Conservation (phyloP, 148 eudicot genomes). For the Rhododendron vialii region DNA sequence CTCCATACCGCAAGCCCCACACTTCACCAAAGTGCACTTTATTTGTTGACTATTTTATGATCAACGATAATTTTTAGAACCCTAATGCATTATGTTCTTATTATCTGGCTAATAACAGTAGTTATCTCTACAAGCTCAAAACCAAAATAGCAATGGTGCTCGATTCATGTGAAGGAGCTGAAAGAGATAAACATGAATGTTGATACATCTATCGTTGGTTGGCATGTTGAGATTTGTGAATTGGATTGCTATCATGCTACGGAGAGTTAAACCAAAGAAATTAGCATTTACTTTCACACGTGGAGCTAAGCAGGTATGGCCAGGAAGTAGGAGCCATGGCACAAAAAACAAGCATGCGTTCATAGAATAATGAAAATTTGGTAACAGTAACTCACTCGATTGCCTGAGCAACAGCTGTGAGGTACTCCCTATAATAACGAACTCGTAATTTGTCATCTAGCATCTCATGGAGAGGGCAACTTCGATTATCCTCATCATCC, state of each 20-base stretch:
- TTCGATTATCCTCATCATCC: constrained; percentile 63
- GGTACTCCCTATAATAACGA: constrained; percentile 62
- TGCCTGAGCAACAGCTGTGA: constrained; percentile 61
- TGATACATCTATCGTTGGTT: background rate
- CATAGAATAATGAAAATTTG: background rate
- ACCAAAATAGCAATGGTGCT: background rate
- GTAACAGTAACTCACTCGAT: constrained; percentile 36
- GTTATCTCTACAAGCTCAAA: background rate
- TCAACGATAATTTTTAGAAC: background rate
- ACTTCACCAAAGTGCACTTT: background rate
- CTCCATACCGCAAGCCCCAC: background rate
- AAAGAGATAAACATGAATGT: background rate
- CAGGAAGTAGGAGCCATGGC: background rate
- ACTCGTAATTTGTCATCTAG: constrained; percentile 77
- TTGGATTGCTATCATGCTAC: background rate
- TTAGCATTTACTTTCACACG: background rate
- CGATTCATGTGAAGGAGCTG: background rate
- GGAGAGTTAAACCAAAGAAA: background rate
- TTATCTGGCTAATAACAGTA: background rate
- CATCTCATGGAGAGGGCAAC: constrained; percentile 52
- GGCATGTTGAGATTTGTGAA: background rate
- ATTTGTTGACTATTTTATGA: background rate
- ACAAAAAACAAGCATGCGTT: background rate
- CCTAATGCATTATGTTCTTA: background rate
- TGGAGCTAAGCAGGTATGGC: background rate